Conservation (phyloP, 768 basidiomycete genomes). For the Boletus eberwhitei region DNA sequence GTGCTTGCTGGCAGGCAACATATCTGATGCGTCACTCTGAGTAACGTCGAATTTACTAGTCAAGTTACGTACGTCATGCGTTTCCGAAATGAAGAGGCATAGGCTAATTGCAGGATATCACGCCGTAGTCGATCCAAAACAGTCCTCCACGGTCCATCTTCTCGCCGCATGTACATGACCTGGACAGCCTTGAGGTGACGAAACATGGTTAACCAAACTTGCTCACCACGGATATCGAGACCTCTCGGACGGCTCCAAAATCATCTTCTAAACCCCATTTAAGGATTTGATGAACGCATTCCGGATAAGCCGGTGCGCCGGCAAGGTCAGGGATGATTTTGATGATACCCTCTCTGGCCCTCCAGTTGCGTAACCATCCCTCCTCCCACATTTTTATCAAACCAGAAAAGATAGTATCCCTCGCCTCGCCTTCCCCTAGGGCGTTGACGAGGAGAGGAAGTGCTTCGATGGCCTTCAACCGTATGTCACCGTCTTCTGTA, state of each 20-base stretch:
- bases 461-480: slow-evolving; percentile 68
- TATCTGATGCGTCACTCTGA: slow-evolving; percentile 46
- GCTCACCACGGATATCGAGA: slow-evolving; percentile 63
- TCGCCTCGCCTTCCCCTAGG: slow-evolving; percentile 46
- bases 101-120: slow-evolving; percentile 44
- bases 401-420: slow-evolving; percentile 42
- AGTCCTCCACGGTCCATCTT: slow-evolving; percentile 35
- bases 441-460: slow-evolving; percentile 54
- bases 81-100: slow-evolving; percentile 49
- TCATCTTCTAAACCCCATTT: slow-evolving; percentile 64
- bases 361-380: slow-evolving; percentile 66
- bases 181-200: slow-evolving; percentile 28
- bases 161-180: slow-evolving; percentile 47
- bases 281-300: slow-evolving; percentile 53
- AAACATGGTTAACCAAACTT: slow-evolving; percentile 8
- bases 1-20: slow-evolving; percentile 66
- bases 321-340: slow-evolving; percentile 51
- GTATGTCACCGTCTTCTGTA: slow-evolving; percentile 63
- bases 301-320: slow-evolving; percentile 40
- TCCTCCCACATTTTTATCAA: slow-evolving; percentile 56
- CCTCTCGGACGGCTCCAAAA: slow-evolving; percentile 83
- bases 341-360: slow-evolving; percentile 71
- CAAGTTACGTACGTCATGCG: slow-evolving; percentile 64
- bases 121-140: slow-evolving; percentile 37
- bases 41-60: slow-evolving; percentile 9